Evolutionary conservation across 2,329 filamentous ascomycete species (phyloP).

Genomic region (Alternaria conjuncta): DNA sequence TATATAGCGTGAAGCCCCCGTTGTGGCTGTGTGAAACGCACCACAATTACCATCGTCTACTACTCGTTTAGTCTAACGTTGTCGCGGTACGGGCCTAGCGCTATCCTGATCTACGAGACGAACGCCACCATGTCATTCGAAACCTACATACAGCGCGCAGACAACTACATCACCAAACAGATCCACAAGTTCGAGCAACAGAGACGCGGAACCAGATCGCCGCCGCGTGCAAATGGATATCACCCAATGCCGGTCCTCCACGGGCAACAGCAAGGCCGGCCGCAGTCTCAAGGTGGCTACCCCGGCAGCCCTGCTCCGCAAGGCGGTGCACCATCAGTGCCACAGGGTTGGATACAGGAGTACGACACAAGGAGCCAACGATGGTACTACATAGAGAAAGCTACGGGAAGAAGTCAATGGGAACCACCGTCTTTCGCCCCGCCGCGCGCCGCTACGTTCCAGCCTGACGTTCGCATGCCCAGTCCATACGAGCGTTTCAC

Average conservation of each 20-base stretch:
- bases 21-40: slow-evolving; percentile 13
- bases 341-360: slow-evolving; percentile 64
- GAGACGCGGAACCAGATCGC: slow-evolving; percentile 9
- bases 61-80: not conserved
- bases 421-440: slow-evolving; percentile 46
- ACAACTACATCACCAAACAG: slow-evolving; percentile 23
- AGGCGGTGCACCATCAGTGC: slow-evolving; percentile 22
- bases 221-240: slow-evolving; percentile 10
- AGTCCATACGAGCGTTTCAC: slow-evolving; percentile 1
- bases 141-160: slow-evolving; percentile 21
- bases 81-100: not conserved
- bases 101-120: not conserved
- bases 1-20: slow-evolving; percentile 6
- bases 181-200: slow-evolving; percentile 28
- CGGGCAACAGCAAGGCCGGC: not conserved
- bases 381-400: slow-evolving; percentile 68
- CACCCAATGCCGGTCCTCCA: slow-evolving; percentile 9
- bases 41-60: not conserved
- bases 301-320: slow-evolving; percentile 7
- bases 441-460: not conserved
- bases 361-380: slow-evolving; percentile 66
- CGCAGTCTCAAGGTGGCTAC: slow-evolving; percentile 5
- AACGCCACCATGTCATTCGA: slow-evolving; percentile 17
- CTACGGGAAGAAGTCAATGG: slow-evolving; percentile 68
- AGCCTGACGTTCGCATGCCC: slow-evolving; percentile 4